Evolutionary conservation across 352 stramenopile species (phyloP).

Genomic region (Globisporangium ultimum): DNA sequence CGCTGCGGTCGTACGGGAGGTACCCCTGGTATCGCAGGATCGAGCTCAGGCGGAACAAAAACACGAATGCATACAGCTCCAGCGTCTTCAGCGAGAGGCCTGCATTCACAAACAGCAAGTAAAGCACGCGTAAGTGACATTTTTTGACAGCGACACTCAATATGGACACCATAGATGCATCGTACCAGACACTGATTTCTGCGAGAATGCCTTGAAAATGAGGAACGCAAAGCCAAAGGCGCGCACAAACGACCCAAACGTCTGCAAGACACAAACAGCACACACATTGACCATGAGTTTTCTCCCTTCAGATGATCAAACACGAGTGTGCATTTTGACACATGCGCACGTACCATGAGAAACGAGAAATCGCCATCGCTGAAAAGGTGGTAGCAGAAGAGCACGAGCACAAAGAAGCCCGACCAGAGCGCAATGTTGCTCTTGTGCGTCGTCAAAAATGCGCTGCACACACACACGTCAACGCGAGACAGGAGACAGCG

Average conservation of each 20-base stretch:
- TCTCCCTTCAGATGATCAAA: background rate
- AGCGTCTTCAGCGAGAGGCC: conserved; percentile 97
- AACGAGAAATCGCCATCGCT: conserved; percentile 99
- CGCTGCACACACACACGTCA: conserved; percentile 17
- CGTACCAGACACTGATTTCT: conserved; percentile 79
- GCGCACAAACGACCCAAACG: conserved; percentile 87
- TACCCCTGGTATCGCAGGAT: conserved; percentile 98
- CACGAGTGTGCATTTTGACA: background rate
- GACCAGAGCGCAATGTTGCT: conserved; percentile 96
- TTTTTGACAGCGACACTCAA: no score
- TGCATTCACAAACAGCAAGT: background rate
- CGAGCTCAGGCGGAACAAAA: conserved; percentile 95
- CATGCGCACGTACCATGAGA: conserved; percentile 82
- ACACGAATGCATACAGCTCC: conserved; percentile 96
- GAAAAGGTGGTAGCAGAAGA: conserved; percentile 96
- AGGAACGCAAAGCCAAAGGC: conserved; percentile 91
- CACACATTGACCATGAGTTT: background rate
- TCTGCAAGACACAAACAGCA: conserved; percentile 41
- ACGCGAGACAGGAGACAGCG: no score
- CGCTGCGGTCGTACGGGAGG: conserved; percentile 89
- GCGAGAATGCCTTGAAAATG: conserved; percentile 94
- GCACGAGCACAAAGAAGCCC: conserved; percentile 92
- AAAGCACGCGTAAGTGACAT: no score
- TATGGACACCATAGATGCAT: background rate
- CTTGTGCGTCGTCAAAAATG: conserved; percentile 87